phyloP scores from a whole-genome alignment of 257 asterid species.

The Solanum lycopersicoides region DNA sequence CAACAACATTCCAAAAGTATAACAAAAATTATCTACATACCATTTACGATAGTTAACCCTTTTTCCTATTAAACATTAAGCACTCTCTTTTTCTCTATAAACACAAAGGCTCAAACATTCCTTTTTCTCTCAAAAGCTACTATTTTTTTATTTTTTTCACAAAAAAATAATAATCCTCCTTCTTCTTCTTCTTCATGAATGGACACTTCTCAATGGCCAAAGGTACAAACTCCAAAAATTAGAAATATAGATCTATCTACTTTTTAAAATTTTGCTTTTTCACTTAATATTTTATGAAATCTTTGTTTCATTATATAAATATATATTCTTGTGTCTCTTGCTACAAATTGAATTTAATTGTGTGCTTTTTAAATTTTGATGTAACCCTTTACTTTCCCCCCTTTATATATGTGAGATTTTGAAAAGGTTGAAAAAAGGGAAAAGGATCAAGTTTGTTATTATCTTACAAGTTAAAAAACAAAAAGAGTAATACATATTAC shows the following conservation, averaged over 20 bases:
- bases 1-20: rapidly evolving
- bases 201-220: slow-evolving; percentile 83
- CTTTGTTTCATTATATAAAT: neutral
- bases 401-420: neutral
- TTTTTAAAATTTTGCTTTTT: neutral
- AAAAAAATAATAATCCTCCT: neutral
- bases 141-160: slow-evolving; percentile 1
- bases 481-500: neutral
- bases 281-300: neutral
- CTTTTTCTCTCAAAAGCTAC: slow-evolving; percentile 33
- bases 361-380: neutral
- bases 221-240: slow-evolving; percentile 32
- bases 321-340: neutral
- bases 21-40: too few species aligned
- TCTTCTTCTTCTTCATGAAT: slow-evolving; percentile 27
- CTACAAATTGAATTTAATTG: neutral
- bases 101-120: slow-evolving; percentile 18
- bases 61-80: neutral
- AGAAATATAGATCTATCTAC: neutral
- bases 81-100: neutral
- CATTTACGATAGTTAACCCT: rapidly evolving
- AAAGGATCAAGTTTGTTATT: neutral
- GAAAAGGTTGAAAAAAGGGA: slow-evolving; percentile 12
- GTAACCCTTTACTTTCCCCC: neutral
- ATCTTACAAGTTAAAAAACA: neutral